Percentiles rank a stretch among this genome's conserved stretches.
Conservation (phyloP, 257 asterid species). For the Rauvolfia tetraphylla region DNA sequence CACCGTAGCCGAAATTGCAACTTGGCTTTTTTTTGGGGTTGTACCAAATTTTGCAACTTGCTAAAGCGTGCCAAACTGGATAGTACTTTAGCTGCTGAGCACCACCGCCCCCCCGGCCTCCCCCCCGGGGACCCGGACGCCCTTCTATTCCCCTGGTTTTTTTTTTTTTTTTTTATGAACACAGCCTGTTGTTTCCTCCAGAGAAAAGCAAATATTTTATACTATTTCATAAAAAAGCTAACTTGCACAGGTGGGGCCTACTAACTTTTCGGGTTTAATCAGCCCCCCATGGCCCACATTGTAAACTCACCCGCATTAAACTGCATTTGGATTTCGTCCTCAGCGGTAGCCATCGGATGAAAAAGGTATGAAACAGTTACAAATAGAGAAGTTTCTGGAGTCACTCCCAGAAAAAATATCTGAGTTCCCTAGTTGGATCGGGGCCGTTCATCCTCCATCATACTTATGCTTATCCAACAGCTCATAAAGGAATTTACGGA, state of each 20-base stretch:
- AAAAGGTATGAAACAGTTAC: constrained; percentile 1
- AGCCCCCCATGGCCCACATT: neutral
- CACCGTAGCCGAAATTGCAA: too few relatives aligned
- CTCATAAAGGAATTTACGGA: neutral
- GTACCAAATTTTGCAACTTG: too few relatives aligned
- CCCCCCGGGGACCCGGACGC: too few relatives aligned
- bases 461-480: constrained; percentile 9
- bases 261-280: constrained; percentile 3
- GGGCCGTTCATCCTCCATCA: constrained; percentile 13
- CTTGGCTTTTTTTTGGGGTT: too few relatives aligned
- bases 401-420: constrained; percentile 11
- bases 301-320: neutral
- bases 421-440: constrained; percentile 7
- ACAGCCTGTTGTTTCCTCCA: too few relatives aligned
- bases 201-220: too few relatives aligned
- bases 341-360: neutral
- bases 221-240: neutral
- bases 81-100: too few relatives aligned
- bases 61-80: too few relatives aligned
- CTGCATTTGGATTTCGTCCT: neutral
- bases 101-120: too few relatives aligned
- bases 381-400: constrained; percentile 28
- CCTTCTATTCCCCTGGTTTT: too few relatives aligned
- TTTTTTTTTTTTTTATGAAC: too few relatives aligned
- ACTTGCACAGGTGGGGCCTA: neutral